Evolutionary conservation across 352 stramenopile species (phyloP).

Genomic region (Phytophthora pluvialis): DNA sequence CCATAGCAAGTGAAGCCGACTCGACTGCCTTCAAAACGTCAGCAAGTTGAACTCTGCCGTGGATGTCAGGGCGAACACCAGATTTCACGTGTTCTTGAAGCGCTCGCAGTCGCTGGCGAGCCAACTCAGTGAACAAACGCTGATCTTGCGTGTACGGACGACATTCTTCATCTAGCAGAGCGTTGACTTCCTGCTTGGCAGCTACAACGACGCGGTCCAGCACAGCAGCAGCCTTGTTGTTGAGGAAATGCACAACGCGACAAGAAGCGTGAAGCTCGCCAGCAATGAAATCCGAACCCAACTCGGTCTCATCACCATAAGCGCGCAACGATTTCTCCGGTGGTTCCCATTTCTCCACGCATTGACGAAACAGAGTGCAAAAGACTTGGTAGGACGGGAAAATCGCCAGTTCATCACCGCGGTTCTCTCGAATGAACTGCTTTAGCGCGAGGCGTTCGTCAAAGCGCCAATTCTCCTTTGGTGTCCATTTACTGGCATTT

Average conservation of each 20-base stretch:
- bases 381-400: slow-evolving; percentile 53
- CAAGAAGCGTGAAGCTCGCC: slow-evolving; percentile 17
- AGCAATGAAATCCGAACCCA: slow-evolving; percentile 34
- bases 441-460: slow-evolving; percentile 26
- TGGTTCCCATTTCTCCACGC: slow-evolving; percentile 43
- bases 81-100: slow-evolving; percentile 29
- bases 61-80: neutral
- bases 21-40: slow-evolving; percentile 26
- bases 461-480: slow-evolving; percentile 1
- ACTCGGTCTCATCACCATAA: slow-evolving; percentile 38
- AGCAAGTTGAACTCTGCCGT: slow-evolving; percentile 17
- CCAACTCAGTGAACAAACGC: slow-evolving; percentile 37
- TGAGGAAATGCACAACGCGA: slow-evolving; percentile 37
- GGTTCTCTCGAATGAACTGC: slow-evolving; percentile 40
- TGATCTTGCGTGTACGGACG: slow-evolving; percentile 50
- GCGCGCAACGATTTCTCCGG: slow-evolving; percentile 32
- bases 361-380: slow-evolving; percentile 49
- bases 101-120: slow-evolving; percentile 18
- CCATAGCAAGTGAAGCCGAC: slow-evolving; percentile 11
- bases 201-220: slow-evolving; percentile 20
- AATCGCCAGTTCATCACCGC: slow-evolving; percentile 41
- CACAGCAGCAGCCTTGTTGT: slow-evolving; percentile 7
- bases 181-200: slow-evolving; percentile 24
- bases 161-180: slow-evolving; percentile 33
- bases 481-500: neutral